Base-by-base conservation (phyloP, 345 rosid genomes). In the Eucalyptus erythrocorys region DNA sequence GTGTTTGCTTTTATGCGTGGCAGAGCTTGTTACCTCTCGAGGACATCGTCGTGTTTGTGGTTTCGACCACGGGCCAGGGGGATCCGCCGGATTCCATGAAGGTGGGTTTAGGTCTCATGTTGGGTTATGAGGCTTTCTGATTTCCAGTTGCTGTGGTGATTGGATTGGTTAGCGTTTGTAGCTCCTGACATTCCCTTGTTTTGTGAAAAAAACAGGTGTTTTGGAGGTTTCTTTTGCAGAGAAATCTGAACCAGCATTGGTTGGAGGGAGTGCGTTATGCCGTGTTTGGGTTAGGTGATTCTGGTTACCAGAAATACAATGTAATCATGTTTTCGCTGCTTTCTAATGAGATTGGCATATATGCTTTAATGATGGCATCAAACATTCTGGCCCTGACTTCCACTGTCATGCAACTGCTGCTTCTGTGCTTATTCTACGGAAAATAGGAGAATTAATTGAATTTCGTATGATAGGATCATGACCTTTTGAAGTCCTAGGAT, bases 1-100 rank as follows among this genome's bases (percentile, higher is more conserved):
- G 47, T 85, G 19, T 61, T 88, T 61, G 40, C 32, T 64, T 86
- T 59, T 89, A 64, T 10, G 50, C 89, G 89, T 87, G 45, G 89
- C 97, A 97, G 99, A 90, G 90, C 90, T 95, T 91, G 15, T 93
- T 96, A 87, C 93, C 95, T 89, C 86, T 86, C 10, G 95, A 93
- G 90, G 94, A 93, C 59, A 88, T 91, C 85, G 94, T 94, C 89
- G 92, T 97, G 88, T 96, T 97, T 93, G 96, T 96, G 85, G 98
- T 92, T 87, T 96, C 99, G 64, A 97, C 99, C 87, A 97, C 99
- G 32, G 99, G 99, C 86, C 99, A 97, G 93, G 99, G 99, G 88
- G 99, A 95, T 91, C 51, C 94, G n/a, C 99, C 99, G 9, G 97
- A 97, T 92, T 91, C 97, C 86, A 94, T 97, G 92, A 96, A 95